Evolutionary conservation across 106 monocot genomes (phyloP).

Genomic region (Iris macrosiphon): DNA sequence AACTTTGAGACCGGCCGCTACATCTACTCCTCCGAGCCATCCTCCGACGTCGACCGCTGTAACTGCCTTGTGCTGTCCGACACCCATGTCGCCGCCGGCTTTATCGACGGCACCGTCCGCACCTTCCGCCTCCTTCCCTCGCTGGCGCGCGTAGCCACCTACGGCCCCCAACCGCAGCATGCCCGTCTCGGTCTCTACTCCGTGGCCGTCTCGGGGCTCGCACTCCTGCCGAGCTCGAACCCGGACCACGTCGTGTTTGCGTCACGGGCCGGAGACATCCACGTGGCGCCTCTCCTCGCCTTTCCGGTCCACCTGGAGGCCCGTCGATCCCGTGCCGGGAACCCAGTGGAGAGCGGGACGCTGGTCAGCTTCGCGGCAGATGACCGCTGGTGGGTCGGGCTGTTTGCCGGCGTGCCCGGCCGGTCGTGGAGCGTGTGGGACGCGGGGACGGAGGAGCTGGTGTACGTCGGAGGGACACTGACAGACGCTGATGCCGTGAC

Average conservation of each 20-base stretch:
- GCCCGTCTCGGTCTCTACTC: conserved; percentile 48
- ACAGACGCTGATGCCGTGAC: conserved; percentile 33
- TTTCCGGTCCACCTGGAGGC: conserved; percentile 10
- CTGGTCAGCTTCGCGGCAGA: conserved; percentile 43
- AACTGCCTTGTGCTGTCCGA: conserved; percentile 44
- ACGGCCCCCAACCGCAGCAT: conserved; percentile 21
- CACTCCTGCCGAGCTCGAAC: conserved; percentile 2
- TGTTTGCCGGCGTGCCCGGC: conserved; percentile 58
- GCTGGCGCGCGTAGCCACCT: conserved; percentile 8
- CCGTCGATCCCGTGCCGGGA: conserved; percentile 29
- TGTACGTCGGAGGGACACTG: conserved; percentile 34
- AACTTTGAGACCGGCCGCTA: conserved; percentile 28
- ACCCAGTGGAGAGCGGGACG: conserved; percentile 38
- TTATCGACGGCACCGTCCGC: conserved; percentile 39
- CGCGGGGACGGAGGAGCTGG: conserved; percentile 19
- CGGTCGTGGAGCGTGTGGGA: conserved; percentile 53
- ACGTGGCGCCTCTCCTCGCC: not conserved
- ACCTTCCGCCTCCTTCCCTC: conserved; percentile 28
- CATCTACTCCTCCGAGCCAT: not conserved
- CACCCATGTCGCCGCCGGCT: conserved; percentile 37
- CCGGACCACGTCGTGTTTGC: conserved; percentile 24
- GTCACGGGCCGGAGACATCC: conserved; percentile 28
- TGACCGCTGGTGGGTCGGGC: conserved; percentile 48
- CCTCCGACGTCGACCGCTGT: conserved; percentile 1
- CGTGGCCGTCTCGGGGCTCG: conserved; percentile 34